Conservation (phyloP, 805 yeast genomes). For the Hemisphaericaspora nanyangensis region DNA sequence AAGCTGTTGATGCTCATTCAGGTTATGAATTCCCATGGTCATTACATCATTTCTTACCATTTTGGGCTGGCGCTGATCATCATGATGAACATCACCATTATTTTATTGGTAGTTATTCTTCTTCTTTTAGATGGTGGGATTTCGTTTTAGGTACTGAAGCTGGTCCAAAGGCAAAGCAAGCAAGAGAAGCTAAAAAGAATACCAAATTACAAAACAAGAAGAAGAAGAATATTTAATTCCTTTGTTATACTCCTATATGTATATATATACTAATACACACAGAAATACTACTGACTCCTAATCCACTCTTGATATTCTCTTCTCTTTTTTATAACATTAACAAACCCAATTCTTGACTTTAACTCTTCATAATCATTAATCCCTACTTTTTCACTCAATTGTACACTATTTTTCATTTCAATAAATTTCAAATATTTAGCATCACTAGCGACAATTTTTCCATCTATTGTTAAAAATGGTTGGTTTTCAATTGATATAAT, state of each 20-base stretch:
- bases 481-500: slow-evolving; percentile 25
- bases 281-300: slow-evolving; percentile 4
- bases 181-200: slow-evolving; percentile 43
- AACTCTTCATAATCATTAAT: slow-evolving; percentile 43
- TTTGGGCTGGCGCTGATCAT: slow-evolving; percentile 66
- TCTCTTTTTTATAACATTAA: slow-evolving; percentile 47
- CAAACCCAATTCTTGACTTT: slow-evolving; percentile 49
- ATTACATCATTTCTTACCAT: slow-evolving; percentile 50
- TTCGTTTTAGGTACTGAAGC: slow-evolving; percentile 50
- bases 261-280: neutral
- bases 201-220: slow-evolving; percentile 19
- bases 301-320: slow-evolving; percentile 39
- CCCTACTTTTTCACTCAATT: slow-evolving; percentile 46
- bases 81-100: slow-evolving; percentile 60
- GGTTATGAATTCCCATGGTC: slow-evolving; percentile 65
- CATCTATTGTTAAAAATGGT: slow-evolving; percentile 18
- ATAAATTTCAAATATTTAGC: slow-evolving; percentile 44
- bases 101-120: slow-evolving; percentile 57
- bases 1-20: slow-evolving; percentile 59
- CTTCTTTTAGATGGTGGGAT: slow-evolving; percentile 60
- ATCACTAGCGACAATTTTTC: slow-evolving; percentile 24
- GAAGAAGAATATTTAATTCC: too few species aligned
- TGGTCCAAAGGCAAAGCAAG: slow-evolving; percentile 49
- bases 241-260: neutral
- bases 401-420: slow-evolving; percentile 42